phyloP scores from a whole-genome alignment of 352 stramenopile species.

The Thraustochytrium striatum region DNA sequence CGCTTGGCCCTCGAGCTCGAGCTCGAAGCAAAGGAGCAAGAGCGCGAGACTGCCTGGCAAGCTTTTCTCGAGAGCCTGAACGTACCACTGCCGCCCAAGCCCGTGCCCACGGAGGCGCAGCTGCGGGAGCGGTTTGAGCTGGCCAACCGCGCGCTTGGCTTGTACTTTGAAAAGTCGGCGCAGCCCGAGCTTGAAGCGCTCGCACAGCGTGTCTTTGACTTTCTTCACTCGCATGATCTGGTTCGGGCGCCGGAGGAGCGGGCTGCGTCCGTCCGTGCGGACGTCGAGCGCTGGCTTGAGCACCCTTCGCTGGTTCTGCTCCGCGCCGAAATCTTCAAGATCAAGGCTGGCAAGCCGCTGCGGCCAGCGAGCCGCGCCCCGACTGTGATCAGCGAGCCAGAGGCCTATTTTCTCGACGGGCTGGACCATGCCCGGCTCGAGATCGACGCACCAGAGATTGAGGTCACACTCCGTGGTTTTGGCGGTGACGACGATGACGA shows the following conservation, averaged over 20 bases:
- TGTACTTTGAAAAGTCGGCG: constrained; percentile 1
- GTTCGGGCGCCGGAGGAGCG: background rate
- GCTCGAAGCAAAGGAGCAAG: too few relatives aligned
- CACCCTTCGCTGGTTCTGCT: constrained; percentile 14
- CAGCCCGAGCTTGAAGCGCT: background rate
- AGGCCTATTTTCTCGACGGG: too few relatives aligned
- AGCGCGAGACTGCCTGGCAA: too few relatives aligned
- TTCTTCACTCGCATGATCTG: constrained; percentile 1
- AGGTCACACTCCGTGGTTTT: too few relatives aligned
- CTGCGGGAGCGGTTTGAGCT: constrained; percentile 2
- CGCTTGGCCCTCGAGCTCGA: too few relatives aligned
- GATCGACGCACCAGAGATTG: too few relatives aligned
- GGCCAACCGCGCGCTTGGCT: constrained; percentile 14
- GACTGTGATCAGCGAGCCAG: background rate
- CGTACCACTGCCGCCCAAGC: too few relatives aligned
- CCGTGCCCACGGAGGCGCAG: too few relatives aligned
- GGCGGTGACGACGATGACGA: too few relatives aligned
- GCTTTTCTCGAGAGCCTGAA: too few relatives aligned
- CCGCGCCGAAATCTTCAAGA: background rate
- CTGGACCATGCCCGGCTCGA: too few relatives aligned
- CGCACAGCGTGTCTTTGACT: background rate
- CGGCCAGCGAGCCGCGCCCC: background rate
- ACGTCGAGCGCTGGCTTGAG: background rate
- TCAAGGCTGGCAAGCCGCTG: background rate
- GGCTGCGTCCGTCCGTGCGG: background rate